These are phyloP conservation scores for Marasmius fiardii DNA, from an alignment of 1,284 basidiomycete genomes.

Conservation along the genomic window DNA sequence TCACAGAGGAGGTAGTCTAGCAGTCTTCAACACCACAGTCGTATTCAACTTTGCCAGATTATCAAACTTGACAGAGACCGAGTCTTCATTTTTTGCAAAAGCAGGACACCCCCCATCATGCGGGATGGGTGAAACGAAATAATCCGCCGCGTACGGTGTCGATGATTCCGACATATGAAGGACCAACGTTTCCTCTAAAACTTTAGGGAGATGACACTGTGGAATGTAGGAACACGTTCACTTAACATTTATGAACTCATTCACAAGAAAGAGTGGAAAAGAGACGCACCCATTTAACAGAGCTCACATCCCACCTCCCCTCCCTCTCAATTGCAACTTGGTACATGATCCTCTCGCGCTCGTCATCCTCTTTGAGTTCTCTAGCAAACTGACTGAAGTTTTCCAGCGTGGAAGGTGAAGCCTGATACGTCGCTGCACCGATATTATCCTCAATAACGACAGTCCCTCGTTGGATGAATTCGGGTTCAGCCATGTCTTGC, in stretches of 20 bases:
- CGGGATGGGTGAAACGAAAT: constrained; percentile 64
- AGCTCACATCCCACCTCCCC: constrained; percentile 64
- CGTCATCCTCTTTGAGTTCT: constrained; percentile 26
- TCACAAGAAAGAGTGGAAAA: too few species aligned
- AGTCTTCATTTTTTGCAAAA: too few species aligned
- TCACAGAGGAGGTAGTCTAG: constrained; percentile 56
- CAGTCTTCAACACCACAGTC: constrained; percentile 45
- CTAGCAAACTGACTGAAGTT: constrained; percentile 42
- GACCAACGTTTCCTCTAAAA: constrained; percentile 51
- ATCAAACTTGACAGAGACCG: constrained; percentile 23
- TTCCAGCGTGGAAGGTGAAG: constrained; percentile 36
- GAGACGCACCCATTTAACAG: constrained; percentile 66
- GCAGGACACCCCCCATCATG: constrained; percentile 62
- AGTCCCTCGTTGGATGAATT: constrained; percentile 32
- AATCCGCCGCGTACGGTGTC: constrained; percentile 60
- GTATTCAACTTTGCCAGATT: constrained; percentile 43
- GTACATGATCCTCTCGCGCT: constrained; percentile 51
- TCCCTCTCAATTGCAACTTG: constrained; percentile 68
- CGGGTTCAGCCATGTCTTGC: too few species aligned
- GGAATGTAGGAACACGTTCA: constrained; percentile 12
- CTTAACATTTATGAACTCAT: too few species aligned
- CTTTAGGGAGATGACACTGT: constrained; percentile 59
- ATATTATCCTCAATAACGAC: constrained; percentile 31
- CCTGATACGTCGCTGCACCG: constrained; percentile 30
- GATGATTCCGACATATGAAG: constrained; percentile 47